These are phyloP conservation scores for Hordeum marinum DNA, from an alignment of 176 grass and related monocot species.

Conservation along the genomic window DNA sequence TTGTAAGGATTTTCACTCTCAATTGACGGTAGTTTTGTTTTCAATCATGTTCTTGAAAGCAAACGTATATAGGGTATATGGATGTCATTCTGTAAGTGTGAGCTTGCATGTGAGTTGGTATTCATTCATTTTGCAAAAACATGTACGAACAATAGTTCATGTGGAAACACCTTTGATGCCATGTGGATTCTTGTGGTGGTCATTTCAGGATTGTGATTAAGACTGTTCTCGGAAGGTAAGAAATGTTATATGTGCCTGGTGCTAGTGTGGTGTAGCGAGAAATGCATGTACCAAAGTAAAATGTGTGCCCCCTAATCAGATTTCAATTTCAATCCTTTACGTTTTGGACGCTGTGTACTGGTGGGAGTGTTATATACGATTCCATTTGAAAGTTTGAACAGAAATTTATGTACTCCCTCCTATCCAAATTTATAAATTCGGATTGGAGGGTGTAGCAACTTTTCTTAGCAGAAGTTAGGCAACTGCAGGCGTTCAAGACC, in stretches of 20 bases:
- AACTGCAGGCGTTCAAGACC: too few relatives aligned
- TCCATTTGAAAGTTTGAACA: too few relatives aligned
- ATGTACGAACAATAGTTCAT: background rate
- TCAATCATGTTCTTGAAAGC: background rate
- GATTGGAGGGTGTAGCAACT: too few relatives aligned
- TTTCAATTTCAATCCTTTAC: too few relatives aligned
- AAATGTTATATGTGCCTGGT: background rate
- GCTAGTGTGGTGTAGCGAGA: too few relatives aligned
- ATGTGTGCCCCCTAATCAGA: too few relatives aligned
- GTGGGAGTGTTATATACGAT: too few relatives aligned
- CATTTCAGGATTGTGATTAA: background rate
- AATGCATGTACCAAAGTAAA: too few relatives aligned
- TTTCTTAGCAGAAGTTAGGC: too few relatives aligned
- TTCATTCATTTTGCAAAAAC: background rate
- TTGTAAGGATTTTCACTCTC: background rate
- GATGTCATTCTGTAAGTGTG: background rate
- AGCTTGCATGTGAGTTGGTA: background rate
- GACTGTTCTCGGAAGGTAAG: background rate
- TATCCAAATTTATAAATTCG: too few relatives aligned
- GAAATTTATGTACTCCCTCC: too few relatives aligned
- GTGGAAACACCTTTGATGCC: background rate
- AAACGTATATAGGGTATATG: background rate
- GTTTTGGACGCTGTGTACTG: too few relatives aligned
- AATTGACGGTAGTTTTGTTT: background rate
- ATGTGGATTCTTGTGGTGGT: background rate